Percentiles rank a stretch among this genome's conserved stretches.
phyloP scores from a whole-genome alignment of 2,329 filamentous ascomycete species.

The Pestalotiopsis sp. region DNA sequence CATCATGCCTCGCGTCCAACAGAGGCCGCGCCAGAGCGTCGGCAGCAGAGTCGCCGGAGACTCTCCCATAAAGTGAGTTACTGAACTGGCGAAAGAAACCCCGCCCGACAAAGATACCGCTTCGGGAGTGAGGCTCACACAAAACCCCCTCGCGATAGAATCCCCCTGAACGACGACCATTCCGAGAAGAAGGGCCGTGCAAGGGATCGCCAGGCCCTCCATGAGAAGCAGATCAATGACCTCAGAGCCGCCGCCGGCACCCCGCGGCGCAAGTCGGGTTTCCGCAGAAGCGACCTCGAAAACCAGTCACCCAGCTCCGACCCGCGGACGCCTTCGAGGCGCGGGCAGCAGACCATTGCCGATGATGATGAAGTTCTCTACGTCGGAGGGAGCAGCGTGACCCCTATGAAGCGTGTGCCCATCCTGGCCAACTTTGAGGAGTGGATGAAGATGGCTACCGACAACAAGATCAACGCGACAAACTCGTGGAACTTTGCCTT shows the following conservation, averaged over 20 bases:
- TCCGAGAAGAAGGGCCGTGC: conserved; percentile 88
- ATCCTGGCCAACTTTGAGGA: conserved; percentile 98
- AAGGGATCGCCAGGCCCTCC: conserved; percentile 83
- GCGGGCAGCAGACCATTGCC: conserved; percentile 30
- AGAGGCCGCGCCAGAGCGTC: conserved; percentile 52
- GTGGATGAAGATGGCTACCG: conserved; percentile 99
- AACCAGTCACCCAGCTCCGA: conserved; percentile 59
- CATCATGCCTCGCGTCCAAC: conserved; percentile 62
- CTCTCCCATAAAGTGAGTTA: conserved; percentile 58
- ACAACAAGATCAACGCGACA: conserved; percentile 97
- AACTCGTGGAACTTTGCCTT: conserved; percentile 99
- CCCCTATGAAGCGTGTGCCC: conserved; percentile 94
- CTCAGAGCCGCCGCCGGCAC: conserved; percentile 76
- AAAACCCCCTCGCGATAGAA: conserved; percentile 52
- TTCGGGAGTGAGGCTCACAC: not conserved
- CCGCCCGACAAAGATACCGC: not conserved
- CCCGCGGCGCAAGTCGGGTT: conserved; percentile 66
- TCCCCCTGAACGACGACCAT: conserved; percentile 94
- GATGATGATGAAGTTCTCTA: conserved; percentile 64
- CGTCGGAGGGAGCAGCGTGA: conserved; percentile 76
- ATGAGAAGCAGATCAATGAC: conserved; percentile 90
- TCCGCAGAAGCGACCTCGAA: conserved; percentile 60
- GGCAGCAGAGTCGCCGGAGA: conserved; percentile 46
- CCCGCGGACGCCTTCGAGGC: conserved; percentile 54
- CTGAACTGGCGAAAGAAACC: not conserved